Evolutionary conservation across 495 filamentous ascomycete genomes (phyloP), one percentile per base, ranked within the genome.

Genomic region (Pseudotulostoma volvatum): DNA sequence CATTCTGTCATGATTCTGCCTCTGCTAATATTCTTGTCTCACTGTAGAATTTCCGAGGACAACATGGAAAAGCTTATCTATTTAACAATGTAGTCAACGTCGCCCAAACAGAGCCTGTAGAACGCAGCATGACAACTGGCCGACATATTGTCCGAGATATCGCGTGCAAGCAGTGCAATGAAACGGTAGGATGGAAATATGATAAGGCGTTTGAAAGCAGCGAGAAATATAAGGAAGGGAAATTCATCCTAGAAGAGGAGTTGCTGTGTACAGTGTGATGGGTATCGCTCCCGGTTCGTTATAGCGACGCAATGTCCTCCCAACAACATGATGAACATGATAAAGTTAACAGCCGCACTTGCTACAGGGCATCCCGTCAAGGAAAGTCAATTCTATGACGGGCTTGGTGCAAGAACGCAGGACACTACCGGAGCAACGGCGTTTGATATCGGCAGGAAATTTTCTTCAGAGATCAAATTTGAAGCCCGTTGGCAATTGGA

Each of bases 71-170:
- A 65, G 90, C 90, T 33, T 97, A 83, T 62, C 81, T 97, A 45
- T 97, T 97, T 74, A 79, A 84, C 59, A 75, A 49, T 38, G 90
- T 96, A 36, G 90, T 97, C 52, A 97, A 97, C 60, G 69, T 92
- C 56, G 77, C 71, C 37, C 64, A 74, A 37, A 76, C 74, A 45
- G 83, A 92, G 31, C 74, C 88, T 9, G 73, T 71, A 39, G 92
- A 97, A 61, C 85, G 90, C 45, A 93, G 78, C 69, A 97, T 97
- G 90, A 97, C 92, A n/a, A 97, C 90, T 1, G 90, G 90, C 34
- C 69, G 80, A 25, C 90, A 97, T 55, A 68, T 95, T 23, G 90
- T 97, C 31, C 77, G 92, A 34, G 90, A 97, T 57, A 94, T 97
- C 49, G 57, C 57, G 31, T 97, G 90, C 62, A 66, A 77, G 37